Base-by-base conservation (phyloP, 495 filamentous ascomycete genomes). In the Haplographium delicatum region DNA sequence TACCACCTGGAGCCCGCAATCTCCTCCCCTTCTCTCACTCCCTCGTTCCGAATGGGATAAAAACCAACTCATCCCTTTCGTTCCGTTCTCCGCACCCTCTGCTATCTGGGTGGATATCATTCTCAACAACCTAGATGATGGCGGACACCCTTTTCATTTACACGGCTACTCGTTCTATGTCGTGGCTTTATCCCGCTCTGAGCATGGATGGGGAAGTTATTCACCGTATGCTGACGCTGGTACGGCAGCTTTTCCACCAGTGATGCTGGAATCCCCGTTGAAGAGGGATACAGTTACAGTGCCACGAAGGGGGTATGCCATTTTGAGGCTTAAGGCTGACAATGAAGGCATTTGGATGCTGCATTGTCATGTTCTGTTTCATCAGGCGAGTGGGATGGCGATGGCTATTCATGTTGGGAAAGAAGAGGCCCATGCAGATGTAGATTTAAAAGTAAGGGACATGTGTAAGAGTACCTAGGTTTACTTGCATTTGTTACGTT, bases 311-410 rank as follows among this genome's bases (percentile, higher is more conserved):
- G 80, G 78, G n/a, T 72, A 81, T 60, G 73, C 74, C 6, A 76
- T 85, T 6, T 57, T 85, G 35, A 72, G 81, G 38, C 82, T 83
- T 53, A 64, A 61, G 22, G 79, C 80, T 0, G 61, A 75, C 47
- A 95, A 95, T 62, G 82, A 85, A 16, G 90, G 84, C 39, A 75
- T 89, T 40, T 90, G 82, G 79, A 65, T 90, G 30, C 84, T 91
- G 60, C 88, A 91, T 62, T 91, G 88, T 68, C 86, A 89, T 66
- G 73, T 90, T 19, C 83, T 88, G 68, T 90, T 84, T 84, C 87
- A 91, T 60, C 75, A 88, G 34, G 81, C 76, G 53, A 80, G 79
- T 59, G 88, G 88, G 19, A 72, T 93, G 18, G 79, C 78, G 1
- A 83, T 80, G 13, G 85, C 79, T 7, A 68, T 91, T 24, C 45